phyloP scores from a whole-genome alignment of 345 rosid genomes.

The Citrus glauca region DNA sequence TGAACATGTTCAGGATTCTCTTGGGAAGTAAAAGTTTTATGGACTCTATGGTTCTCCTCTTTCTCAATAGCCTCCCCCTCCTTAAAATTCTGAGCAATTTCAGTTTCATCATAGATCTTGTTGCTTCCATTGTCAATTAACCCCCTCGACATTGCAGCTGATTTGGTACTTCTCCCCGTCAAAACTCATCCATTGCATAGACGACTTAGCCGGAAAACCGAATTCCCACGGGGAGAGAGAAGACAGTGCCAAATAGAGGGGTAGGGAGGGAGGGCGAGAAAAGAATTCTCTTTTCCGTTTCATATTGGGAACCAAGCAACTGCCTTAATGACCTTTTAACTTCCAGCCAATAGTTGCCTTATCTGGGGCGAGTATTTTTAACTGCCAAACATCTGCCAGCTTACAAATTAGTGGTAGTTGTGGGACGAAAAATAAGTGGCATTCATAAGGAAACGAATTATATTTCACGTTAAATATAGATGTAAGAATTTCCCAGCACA shows the following conservation, averaged over 20 bases:
- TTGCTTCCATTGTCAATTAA: background rate
- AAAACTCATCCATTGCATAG: background rate
- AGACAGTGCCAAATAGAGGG: background rate
- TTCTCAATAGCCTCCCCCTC: background rate
- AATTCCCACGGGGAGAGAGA: background rate
- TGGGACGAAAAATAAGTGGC: background rate
- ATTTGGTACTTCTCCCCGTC: background rate
- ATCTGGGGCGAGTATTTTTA: background rate
- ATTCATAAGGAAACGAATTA: background rate
- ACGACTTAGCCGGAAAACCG: background rate
- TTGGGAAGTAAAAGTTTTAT: background rate
- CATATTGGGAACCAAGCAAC: background rate
- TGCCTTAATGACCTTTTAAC: background rate
- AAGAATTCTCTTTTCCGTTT: background rate
- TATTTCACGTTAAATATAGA: background rate
- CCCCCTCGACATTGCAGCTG: background rate
- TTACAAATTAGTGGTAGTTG: background rate
- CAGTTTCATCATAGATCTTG: background rate
- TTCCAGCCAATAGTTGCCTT: background rate
- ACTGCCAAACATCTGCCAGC: background rate
- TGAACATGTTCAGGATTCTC: background rate
- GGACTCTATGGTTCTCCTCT: background rate
- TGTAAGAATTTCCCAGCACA: background rate
- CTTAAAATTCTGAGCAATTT: background rate
- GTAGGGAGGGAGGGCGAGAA: background rate